These are phyloP conservation scores for Wickerhamomyces strasburgensis DNA, from an alignment of 805 yeast genomes.

Conservation along the genomic window DNA sequence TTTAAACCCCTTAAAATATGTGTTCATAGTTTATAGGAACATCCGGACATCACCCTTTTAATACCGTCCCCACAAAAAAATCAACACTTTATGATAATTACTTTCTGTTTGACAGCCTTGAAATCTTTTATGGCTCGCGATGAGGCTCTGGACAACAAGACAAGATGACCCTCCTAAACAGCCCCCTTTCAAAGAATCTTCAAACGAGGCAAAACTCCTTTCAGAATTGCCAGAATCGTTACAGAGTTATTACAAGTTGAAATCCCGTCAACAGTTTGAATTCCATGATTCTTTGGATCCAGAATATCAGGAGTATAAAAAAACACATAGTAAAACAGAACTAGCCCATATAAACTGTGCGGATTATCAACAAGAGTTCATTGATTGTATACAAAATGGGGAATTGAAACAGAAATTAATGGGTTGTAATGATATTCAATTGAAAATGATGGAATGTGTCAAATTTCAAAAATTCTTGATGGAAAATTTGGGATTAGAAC, in stretches of 20 bases:
- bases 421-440: conserved; percentile 14
- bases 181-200: not conserved
- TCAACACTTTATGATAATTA: no score
- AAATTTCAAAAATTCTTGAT: conserved; percentile 16
- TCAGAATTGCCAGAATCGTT: not conserved
- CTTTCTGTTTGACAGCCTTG: no score
- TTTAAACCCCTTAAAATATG: no score
- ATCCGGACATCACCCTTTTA: no score
- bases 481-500: conserved; percentile 11
- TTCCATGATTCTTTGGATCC: not conserved
- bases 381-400: conserved; percentile 19
- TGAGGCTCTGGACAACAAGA: no score
- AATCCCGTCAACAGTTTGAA: not conserved
- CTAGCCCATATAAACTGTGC: conserved; percentile 18
- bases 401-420: conserved; percentile 13
- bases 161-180: no score
- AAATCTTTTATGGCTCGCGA: no score
- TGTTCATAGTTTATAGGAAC: no score
- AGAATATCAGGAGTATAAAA: conserved; percentile 1
- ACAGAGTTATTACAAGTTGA: not conserved
- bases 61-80: no score
- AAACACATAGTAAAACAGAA: conserved; percentile 4
- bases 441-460: conserved; percentile 14
- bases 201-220: not conserved
- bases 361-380: conserved; percentile 16